A percentile compares a stretch with the other conserved stretches of the same genome.
phyloP scores from a whole-genome alignment of 176 grass and related monocot genomes.

The Triticum timopheevii region DNA sequence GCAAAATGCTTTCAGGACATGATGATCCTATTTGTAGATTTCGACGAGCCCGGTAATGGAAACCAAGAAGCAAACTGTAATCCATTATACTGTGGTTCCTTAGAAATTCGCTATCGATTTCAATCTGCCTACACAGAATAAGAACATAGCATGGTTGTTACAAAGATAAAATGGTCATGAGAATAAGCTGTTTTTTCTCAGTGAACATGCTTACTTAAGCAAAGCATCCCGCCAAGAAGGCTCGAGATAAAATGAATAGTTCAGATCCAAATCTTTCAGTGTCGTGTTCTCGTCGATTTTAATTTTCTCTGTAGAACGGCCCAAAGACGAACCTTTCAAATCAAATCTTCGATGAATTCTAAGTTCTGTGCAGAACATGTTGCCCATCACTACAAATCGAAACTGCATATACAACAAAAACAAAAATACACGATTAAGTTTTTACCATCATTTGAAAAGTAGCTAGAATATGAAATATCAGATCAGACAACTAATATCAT shows the following conservation, averaged over 20 bases:
- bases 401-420: conserved; percentile 62
- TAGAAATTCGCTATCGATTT: conserved; percentile 85
- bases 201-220: conserved; percentile 61
- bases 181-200: not conserved
- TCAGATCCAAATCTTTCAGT: conserved; percentile 95
- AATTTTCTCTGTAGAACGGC: conserved; percentile 85
- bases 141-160: not conserved
- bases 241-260: conserved; percentile 95
- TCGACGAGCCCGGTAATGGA: conserved; percentile 91
- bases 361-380: conserved; percentile 99
- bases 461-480: not conserved
- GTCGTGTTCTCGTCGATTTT: conserved; percentile 99
- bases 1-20: conserved; percentile 37
- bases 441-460: not conserved
- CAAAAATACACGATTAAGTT: not conserved
- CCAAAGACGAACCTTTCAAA: conserved; percentile 95
- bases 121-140: conserved; percentile 66
- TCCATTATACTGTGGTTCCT: conserved; percentile 87
- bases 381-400: conserved; percentile 98
- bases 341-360: conserved; percentile 94
- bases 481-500: not conserved
- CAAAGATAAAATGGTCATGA: not conserved
- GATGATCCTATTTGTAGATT: conserved; percentile 56
- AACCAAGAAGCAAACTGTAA: conserved; percentile 94
- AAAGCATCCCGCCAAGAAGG: conserved; percentile 93